Conservation (phyloP, 1,284 basidiomycete genomes). For the Xerocomus cyaneibrunnescens region DNA sequence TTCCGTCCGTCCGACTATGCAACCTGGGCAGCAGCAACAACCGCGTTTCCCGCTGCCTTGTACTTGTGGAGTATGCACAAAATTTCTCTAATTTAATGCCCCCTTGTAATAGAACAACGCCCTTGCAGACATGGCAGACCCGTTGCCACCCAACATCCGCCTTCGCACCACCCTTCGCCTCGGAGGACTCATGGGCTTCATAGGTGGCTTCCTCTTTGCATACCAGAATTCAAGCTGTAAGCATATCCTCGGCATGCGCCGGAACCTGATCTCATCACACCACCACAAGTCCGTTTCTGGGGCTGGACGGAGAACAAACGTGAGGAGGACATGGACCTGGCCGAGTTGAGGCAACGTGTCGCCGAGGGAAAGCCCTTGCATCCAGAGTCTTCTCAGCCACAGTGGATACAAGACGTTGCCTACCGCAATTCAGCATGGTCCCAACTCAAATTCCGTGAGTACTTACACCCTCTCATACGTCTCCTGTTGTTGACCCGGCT, state of each 20-base stretch:
- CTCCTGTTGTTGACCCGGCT: conserved; percentile 2
- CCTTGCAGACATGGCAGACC: conserved; percentile 47
- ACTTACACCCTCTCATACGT: background rate
- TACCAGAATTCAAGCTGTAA: conserved; percentile 88
- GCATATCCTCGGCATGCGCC: conserved; percentile 34
- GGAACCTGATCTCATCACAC: conserved; percentile 18
- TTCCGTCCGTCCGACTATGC: conserved; percentile 89
- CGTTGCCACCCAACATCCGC: conserved; percentile 34
- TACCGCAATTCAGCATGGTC: conserved; percentile 91
- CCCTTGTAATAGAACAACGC: conserved; percentile 14
- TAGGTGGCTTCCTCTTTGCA: conserved; percentile 90
- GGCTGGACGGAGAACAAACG: conserved; percentile 92
- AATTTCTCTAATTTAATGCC: background rate
- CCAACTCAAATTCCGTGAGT: conserved; percentile 88
- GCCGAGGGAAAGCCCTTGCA: conserved; percentile 80
- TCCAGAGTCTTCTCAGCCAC: conserved; percentile 79
- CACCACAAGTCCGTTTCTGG: conserved; percentile 81
- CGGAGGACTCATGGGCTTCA: conserved; percentile 59
- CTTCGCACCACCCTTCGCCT: conserved; percentile 35
- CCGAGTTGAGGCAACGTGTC: conserved; percentile 73
- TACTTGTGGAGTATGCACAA: conserved; percentile 66
- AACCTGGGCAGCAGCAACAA: conserved; percentile 80
- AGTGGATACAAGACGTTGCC: conserved; percentile 88
- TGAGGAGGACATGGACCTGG: conserved; percentile 75
- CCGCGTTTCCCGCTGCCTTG: conserved; percentile 73